A percentile compares a stretch with the other conserved stretches of the same genome.
Conservation (phyloP, 345 rosid species). For the Linum trigynum region DNA sequence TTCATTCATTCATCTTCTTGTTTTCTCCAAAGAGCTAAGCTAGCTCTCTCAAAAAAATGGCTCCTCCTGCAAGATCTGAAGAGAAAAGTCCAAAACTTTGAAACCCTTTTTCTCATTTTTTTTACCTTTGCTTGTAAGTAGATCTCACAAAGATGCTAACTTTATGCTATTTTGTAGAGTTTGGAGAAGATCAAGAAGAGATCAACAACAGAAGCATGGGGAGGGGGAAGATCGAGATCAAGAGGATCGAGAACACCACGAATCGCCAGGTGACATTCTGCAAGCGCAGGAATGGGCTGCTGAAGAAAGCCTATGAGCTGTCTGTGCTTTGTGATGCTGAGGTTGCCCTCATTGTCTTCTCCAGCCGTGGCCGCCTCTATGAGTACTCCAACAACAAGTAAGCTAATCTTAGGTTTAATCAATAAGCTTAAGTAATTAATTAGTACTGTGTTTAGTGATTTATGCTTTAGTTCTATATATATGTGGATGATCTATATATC, state of each 20-base stretch:
- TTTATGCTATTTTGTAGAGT: not conserved
- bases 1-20: not conserved
- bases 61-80: slow-evolving; percentile 8
- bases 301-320: slow-evolving; percentile 86
- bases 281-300: slow-evolving; percentile 85
- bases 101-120: not conserved
- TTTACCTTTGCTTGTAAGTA: not conserved
- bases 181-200: not conserved
- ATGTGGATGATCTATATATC: too few species aligned
- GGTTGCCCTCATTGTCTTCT: slow-evolving; percentile 90
- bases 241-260: slow-evolving; percentile 93
- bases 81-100: not conserved
- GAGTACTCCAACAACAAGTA: slow-evolving; percentile 94
- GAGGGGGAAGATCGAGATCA: slow-evolving; percentile 95
- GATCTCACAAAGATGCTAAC: not conserved
- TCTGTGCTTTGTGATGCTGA: slow-evolving; percentile 91
- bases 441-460: not conserved
- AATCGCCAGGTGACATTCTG: slow-evolving; percentile 92
- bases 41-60: not conserved
- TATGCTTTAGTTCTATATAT: not conserved
- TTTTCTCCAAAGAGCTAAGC: not conserved
- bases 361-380: slow-evolving; percentile 91
- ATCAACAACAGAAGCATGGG: slow-evolving; percentile 37
- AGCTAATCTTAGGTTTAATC: not conserved
- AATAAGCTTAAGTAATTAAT: not conserved